Percentiles rank a stretch among this genome's conserved stretches.
Conservation (phyloP, 2,329 filamentous ascomycete species). For the Thielaviopsis populi region DNA sequence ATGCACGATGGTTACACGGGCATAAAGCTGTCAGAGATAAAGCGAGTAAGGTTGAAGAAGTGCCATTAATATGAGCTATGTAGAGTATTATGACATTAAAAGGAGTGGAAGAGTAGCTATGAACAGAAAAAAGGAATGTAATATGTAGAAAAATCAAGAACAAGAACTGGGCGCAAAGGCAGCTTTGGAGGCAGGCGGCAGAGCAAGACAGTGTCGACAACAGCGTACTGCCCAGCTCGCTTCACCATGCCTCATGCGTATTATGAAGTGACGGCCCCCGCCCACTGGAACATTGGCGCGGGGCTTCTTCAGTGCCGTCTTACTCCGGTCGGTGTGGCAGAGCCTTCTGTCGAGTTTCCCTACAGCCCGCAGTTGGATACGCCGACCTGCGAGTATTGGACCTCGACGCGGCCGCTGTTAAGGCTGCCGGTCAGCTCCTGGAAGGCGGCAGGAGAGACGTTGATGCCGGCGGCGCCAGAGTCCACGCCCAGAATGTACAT, state of each 20-base stretch:
- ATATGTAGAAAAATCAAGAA: neutral
- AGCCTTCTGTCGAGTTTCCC: neutral
- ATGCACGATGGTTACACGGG: neutral
- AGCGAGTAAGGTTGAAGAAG: neutral
- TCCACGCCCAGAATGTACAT: constrained; percentile 44
- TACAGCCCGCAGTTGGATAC: constrained; percentile 31
- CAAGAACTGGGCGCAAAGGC: neutral
- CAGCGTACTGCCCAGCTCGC: neutral
- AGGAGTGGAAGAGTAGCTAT: neutral
- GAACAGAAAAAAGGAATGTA: neutral
- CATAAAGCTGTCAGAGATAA: neutral
- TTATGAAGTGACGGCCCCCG: neutral
- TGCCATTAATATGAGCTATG: neutral
- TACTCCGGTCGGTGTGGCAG: neutral
- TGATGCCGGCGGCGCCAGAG: constrained; percentile 35
- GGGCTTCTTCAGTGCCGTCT: neutral
- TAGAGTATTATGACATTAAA: neutral
- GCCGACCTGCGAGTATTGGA: constrained; percentile 31
- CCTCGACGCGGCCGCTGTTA: constrained; percentile 38
- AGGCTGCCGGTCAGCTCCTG: constrained; percentile 39
- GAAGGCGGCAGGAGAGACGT: constrained; percentile 42
- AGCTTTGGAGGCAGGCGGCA: neutral
- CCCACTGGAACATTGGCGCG: neutral
- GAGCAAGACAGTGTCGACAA: neutral
- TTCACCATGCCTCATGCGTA: neutral